Evolutionary conservation across 176 grass and related monocot genomes (phyloP).

Genomic region (Cenchrus purpureus): DNA sequence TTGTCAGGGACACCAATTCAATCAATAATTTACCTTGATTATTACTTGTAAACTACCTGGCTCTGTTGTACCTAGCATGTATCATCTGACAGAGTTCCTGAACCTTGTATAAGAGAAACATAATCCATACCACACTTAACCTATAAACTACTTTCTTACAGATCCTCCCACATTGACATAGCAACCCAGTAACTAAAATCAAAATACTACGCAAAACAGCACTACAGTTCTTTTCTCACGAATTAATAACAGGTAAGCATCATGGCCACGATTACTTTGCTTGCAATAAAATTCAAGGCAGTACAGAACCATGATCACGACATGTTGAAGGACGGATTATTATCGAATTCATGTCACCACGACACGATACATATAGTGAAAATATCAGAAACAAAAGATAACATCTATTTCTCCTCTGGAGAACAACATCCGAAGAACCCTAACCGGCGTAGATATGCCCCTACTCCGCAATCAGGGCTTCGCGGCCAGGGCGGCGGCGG

Average conservation of each 20-base stretch:
- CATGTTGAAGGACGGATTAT: slow-evolving; percentile 9
- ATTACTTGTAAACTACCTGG: neutral
- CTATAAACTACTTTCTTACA: neutral
- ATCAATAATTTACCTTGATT: neutral
- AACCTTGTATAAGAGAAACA: neutral
- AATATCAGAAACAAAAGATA: neutral
- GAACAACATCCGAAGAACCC: slow-evolving; percentile 43
- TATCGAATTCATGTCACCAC: neutral
- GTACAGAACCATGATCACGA: neutral
- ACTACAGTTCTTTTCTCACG: neutral
- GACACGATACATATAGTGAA: slow-evolving; percentile 1
- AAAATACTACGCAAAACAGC: neutral
- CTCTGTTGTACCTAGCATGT: neutral
- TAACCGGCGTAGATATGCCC: slow-evolving; percentile 14
- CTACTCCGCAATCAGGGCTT: slow-evolving; percentile 62
- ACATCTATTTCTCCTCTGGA: neutral
- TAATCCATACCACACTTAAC: neutral
- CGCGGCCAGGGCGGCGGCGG: slow-evolving; percentile 27
- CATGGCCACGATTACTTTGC: neutral
- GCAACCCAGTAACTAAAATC: neutral
- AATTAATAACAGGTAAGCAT: neutral
- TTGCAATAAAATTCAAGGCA: neutral
- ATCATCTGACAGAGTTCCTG: neutral
- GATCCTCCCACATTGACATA: slow-evolving; percentile 2
- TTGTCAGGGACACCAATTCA: neutral